Conservation (phyloP, 2,329 filamentous ascomycete genomes). For the Cercospora nicotianae region DNA sequence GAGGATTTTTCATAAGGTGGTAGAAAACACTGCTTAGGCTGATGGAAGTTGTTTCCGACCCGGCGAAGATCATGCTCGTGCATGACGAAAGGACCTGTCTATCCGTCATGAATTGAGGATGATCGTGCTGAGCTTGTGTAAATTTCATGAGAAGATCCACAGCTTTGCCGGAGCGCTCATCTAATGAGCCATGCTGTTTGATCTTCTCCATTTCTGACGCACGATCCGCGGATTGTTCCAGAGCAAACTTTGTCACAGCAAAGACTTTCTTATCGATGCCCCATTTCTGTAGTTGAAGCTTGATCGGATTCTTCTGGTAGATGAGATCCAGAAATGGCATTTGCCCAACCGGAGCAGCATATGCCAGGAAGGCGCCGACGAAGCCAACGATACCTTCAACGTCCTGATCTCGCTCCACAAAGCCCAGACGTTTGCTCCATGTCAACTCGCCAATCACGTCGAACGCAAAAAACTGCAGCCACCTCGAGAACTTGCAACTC, state of each 20-base stretch:
- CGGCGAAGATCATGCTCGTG: constrained; percentile 68
- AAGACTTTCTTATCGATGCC: constrained; percentile 69
- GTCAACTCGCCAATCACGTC: constrained; percentile 79
- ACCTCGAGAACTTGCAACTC: constrained; percentile 65
- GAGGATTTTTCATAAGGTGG: constrained; percentile 65
- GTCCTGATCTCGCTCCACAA: constrained; percentile 71
- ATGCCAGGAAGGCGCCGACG: constrained; percentile 64
- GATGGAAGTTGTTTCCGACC: constrained; percentile 76
- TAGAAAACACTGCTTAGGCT: constrained; percentile 71
- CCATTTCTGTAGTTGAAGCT: constrained; percentile 65
- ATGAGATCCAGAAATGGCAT: constrained; percentile 70
- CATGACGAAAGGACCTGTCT: constrained; percentile 68
- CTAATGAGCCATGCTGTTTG: constrained; percentile 42
- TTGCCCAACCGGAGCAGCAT: constrained; percentile 72
- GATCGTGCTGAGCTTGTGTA: constrained; percentile 64
- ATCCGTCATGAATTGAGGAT: constrained; percentile 71
- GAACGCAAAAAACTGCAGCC: constrained; percentile 80
- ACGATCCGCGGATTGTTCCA: constrained; percentile 65
- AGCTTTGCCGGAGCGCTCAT: constrained; percentile 42
- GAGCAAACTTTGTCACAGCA: constrained; percentile 71
- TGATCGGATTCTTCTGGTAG: constrained; percentile 73
- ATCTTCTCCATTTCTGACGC: constrained; percentile 55
- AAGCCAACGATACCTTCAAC: constrained; percentile 72
- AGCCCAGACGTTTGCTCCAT: constrained; percentile 73
- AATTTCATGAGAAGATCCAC: constrained; percentile 71